Evolutionary conservation across 306 rosid genomes (phyloP).

Genomic region (Prunus mira): DNA sequence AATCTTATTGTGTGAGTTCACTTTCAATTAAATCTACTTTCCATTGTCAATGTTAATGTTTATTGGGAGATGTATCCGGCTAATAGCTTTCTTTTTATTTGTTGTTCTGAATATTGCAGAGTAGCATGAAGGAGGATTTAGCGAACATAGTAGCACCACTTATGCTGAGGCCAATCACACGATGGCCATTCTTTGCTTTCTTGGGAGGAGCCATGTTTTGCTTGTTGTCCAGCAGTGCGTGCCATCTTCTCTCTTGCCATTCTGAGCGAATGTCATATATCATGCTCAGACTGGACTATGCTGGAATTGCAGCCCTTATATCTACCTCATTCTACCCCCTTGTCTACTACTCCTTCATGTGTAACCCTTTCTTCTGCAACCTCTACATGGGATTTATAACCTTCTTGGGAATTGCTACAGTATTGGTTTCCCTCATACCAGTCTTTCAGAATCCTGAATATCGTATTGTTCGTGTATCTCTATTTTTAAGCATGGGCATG

Average conservation of each 20-base stretch:
- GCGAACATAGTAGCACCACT: conserved; percentile 76
- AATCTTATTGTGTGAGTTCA: not conserved
- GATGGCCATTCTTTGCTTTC: conserved; percentile 95
- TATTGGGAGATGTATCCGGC: conserved; percentile 1
- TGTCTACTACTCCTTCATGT: conserved; percentile 95
- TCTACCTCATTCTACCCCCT: conserved; percentile 94
- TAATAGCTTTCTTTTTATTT: conserved; percentile 15
- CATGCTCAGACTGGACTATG: conserved; percentile 93
- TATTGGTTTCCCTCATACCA: conserved; percentile 75
- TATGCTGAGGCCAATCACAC: conserved; percentile 75
- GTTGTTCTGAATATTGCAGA: conserved; percentile 48
- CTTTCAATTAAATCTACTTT: not conserved
- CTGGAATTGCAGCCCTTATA: conserved; percentile 98
- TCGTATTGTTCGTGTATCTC: conserved; percentile 73
- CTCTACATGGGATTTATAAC: conserved; percentile 83
- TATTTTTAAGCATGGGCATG: conserved; percentile 85
- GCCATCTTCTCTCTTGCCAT: conserved; percentile 95
- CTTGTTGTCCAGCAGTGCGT: conserved; percentile 83
- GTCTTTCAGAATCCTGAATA: conserved; percentile 77
- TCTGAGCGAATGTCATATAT: conserved; percentile 76
- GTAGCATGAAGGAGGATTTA: conserved; percentile 67
- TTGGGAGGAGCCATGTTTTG: conserved; percentile 98
- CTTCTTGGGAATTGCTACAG: conserved; percentile 63
- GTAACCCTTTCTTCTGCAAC: conserved; percentile 86
- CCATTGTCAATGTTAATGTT: not conserved